Base-by-base conservation (phyloP, 2,329 filamentous ascomycete species). In the Calonectria henricotiae region DNA sequence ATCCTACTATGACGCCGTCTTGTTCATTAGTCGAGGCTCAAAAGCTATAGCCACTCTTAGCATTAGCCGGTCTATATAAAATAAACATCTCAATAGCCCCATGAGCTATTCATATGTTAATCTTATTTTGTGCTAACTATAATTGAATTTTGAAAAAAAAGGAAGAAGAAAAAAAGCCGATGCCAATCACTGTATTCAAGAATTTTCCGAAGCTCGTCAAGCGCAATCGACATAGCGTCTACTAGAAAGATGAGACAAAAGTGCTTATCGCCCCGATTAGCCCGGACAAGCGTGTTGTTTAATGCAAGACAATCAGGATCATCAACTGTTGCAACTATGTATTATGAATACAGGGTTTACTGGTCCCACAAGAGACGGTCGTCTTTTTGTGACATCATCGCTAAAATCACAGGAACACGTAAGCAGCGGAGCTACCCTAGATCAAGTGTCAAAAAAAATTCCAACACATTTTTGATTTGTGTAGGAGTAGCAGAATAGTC, bases 231-330 rank as follows among this genome's bases (percentile, higher is more conserved):
- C 43, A 43, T n/a, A n/a, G 2, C n/a, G 20, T 23, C 8, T 20
- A 20, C 43, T 5, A 23, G 4, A 23, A 46, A 23, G 43, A 46
- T 11, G 8, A 46, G 43, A 46, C n/a, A 20, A 3, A 12, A n/a
- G 12, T 9, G 20, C 20, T 20, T 5, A 23, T 8, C 23, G 27
- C n/a, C 20, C 43, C 20, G n/a, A 20, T 46, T 46, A 9, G 8
- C 9, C 41, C 17, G n/a, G 17, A 44, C n/a, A 44, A 44, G 43
- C 43, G 43, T 23, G 20, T 46, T 46, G n/a, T 46, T 46, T 23
- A 46, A 46, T 46, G 43, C n/a, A 12, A 46, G 43, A 46, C 43
- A 46, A 46, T 46, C 43, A n/a, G 20, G n/a, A 46, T 6, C n/a
- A 23, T 20, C 20, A 20, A 20, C 20, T 20, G 20, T 20, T 20